These are phyloP conservation scores for Esteya vermicola DNA, from an alignment of 2,329 filamentous ascomycete genomes.

Conservation along the genomic window DNA sequence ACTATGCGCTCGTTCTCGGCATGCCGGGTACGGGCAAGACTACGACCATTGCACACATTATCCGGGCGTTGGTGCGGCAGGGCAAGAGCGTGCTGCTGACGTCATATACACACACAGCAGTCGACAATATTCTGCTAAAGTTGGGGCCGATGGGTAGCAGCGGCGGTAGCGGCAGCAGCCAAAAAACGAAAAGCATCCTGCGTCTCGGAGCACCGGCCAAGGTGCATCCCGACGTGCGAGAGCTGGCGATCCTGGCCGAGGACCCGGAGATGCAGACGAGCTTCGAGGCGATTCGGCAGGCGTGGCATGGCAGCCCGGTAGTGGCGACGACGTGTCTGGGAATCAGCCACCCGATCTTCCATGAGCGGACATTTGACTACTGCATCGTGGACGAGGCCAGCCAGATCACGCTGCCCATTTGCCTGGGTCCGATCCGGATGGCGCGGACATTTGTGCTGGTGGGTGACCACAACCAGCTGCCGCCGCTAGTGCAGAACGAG, in stretches of 20 bases:
- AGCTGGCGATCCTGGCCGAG: slow-evolving; percentile 70
- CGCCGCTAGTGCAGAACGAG: slow-evolving; percentile 85
- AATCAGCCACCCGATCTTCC: slow-evolving; percentile 79
- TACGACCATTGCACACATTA: slow-evolving; percentile 95
- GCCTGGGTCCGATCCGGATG: slow-evolving; percentile 84
- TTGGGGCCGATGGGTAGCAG: slow-evolving; percentile 26
- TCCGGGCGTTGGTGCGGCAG: slow-evolving; percentile 73
- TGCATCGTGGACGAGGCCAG: slow-evolving; percentile 98
- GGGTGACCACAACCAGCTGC: slow-evolving; percentile 91
- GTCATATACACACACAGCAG: slow-evolving; percentile 92
- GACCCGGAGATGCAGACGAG: slow-evolving; percentile 66
- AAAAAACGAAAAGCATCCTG: slow-evolving; percentile 50
- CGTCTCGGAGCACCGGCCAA: slow-evolving; percentile 78
- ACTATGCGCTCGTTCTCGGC: slow-evolving; percentile 92
- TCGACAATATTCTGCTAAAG: slow-evolving; percentile 95
- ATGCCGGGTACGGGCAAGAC: slow-evolving; percentile 99
- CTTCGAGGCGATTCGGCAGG: slow-evolving; percentile 70
- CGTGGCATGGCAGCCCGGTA: slow-evolving; percentile 75
- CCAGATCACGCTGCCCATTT: slow-evolving; percentile 92
- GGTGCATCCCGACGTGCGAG: slow-evolving; percentile 73
- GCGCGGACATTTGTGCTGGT: slow-evolving; percentile 88
- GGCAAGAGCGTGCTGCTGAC: slow-evolving; percentile 87
- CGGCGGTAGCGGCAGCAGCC: slow-evolving; percentile 26
- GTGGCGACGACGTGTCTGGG: slow-evolving; percentile 93
- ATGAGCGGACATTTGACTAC: slow-evolving; percentile 83